Base-by-base conservation (phyloP, 148 eudicot species). In the Vaccinium macrocarpon region DNA sequence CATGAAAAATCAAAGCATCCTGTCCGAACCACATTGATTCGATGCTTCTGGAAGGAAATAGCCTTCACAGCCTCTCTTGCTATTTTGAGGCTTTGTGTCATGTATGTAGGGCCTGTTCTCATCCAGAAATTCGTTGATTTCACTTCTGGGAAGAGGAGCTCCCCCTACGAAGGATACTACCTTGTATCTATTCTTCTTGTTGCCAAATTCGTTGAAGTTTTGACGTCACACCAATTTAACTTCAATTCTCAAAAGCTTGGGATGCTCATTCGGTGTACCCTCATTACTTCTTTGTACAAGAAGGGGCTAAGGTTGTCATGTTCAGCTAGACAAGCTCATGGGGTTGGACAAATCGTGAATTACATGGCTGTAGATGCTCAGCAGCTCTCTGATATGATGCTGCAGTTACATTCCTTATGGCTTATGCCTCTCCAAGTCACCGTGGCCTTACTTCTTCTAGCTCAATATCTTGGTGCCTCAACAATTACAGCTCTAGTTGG, bases 301-400 rank as follows among this genome's bases (percentile, higher is more conserved):
- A 96, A 96, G 87, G 99, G 98, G 10, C 85, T 96, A 5, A 88
- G 91, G 82, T 48, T 96, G 14, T 89, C 99, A 0, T 91, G 95
- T 86, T 96, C 99, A 0, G 94, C 98, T 35, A 83, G 99, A 64
- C 98, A 96, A 62, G 87, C 85, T 55, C 99, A 96, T 82, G 99
- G 98, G 66, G 93, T 95, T 70, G 99, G 99, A 23, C 98, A 93
- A 73, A 97, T 93, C 82, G 98, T 97, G 68, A 97, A 97, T 87
- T 97, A 95, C 76, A 97, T 97, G 99, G 98, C 92, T 59, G 96
- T 96, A 46, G 99, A 96, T 92, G 94, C 98, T 82, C 99, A 96
- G 78, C 99, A 96, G 87, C 92, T 96, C 1, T 92, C 97, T 11
- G 99, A 97, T 82, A 97, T 97, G 99, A 95, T 97, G 96, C 89